These are phyloP conservation scores for Alternaria novae-zelandiae DNA, from an alignment of 2,329 filamentous ascomycete genomes.

Conservation along the genomic window DNA sequence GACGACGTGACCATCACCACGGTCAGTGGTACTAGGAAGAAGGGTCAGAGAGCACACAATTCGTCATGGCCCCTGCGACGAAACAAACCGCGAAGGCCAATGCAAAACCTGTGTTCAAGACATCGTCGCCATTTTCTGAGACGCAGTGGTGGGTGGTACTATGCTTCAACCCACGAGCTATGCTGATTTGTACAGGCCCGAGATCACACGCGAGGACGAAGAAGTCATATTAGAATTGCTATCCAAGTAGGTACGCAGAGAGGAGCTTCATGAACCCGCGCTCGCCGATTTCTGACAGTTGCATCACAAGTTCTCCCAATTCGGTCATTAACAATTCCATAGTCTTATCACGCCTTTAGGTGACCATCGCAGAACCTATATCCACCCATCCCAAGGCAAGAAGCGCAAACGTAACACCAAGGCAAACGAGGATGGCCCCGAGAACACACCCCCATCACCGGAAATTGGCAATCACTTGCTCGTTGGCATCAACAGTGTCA, in stretches of 20 bases:
- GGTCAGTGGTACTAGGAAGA: neutral
- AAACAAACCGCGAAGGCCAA: slow-evolving; percentile 20
- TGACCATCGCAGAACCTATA: slow-evolving; percentile 62
- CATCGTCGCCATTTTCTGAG: slow-evolving; percentile 69
- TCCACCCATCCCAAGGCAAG: slow-evolving; percentile 66
- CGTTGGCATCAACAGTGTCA: slow-evolving; percentile 69
- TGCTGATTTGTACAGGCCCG: slow-evolving; percentile 60
- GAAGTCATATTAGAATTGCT: slow-evolving; percentile 70
- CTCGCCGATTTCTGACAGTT: neutral
- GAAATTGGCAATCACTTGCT: slow-evolving; percentile 63
- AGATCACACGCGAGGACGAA: slow-evolving; percentile 64
- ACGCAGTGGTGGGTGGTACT: slow-evolving; percentile 62
- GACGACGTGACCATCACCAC: neutral
- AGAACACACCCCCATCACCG: slow-evolving; percentile 52
- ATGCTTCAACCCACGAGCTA: neutral
- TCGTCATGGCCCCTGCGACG: slow-evolving; percentile 29
- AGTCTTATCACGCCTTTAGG: slow-evolving; percentile 71
- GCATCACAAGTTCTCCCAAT: neutral
- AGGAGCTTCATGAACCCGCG: neutral
- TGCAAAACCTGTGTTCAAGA: slow-evolving; percentile 65
- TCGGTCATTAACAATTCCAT: neutral
- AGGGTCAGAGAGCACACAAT: neutral
- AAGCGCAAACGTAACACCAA: slow-evolving; percentile 49
- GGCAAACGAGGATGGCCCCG: neutral
- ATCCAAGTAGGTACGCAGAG: slow-evolving; percentile 62